phyloP scores from a whole-genome alignment of 805 yeast species.

The Citeromyces nyonsensis region DNA sequence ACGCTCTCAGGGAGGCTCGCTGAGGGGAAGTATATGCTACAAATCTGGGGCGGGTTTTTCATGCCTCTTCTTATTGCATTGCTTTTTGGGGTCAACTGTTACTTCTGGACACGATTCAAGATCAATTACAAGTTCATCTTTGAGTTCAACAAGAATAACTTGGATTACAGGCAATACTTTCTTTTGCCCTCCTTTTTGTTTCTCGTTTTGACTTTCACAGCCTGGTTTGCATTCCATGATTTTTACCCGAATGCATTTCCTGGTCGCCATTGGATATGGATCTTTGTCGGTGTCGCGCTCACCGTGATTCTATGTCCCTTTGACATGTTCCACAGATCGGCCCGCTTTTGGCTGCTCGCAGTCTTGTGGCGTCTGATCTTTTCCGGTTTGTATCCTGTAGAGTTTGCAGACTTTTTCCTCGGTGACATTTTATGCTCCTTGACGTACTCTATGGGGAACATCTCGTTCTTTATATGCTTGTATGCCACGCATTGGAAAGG shows the following conservation, averaged over 20 bases:
- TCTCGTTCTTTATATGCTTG: conserved; percentile 75
- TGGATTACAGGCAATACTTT: conserved; percentile 52
- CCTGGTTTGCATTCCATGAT: conserved; percentile 64
- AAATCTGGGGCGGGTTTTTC: conserved; percentile 89
- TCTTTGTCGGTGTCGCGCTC: conserved; percentile 42
- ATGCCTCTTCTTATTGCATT: conserved; percentile 42
- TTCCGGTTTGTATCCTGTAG: conserved; percentile 89
- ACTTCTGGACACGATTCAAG: conserved; percentile 57
- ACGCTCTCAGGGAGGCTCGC: conserved; percentile 22
- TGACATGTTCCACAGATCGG: conserved; percentile 32
- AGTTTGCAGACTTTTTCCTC: conserved; percentile 82
- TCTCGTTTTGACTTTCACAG: conserved; percentile 39
- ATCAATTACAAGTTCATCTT: conserved; percentile 87
- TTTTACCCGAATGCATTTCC: conserved; percentile 48
- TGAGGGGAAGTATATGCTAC: conserved; percentile 50
- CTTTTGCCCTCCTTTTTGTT: conserved; percentile 48
- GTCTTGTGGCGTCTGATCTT: conserved; percentile 58
- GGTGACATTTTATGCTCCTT: conserved; percentile 87
- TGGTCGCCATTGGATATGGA: conserved; percentile 69
- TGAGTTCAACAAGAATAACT: conserved; percentile 61
- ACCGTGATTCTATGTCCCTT: conserved; percentile 45
- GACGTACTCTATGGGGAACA: conserved; percentile 76
- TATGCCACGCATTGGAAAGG: conserved; percentile 62
- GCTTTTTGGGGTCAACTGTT: conserved; percentile 54
- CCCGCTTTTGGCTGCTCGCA: conserved; percentile 66